Evolutionary conservation across 2,329 filamentous ascomycete genomes (phyloP), one percentile per base, ranked within the genome.

Genomic region (Fusarium citri): DNA sequence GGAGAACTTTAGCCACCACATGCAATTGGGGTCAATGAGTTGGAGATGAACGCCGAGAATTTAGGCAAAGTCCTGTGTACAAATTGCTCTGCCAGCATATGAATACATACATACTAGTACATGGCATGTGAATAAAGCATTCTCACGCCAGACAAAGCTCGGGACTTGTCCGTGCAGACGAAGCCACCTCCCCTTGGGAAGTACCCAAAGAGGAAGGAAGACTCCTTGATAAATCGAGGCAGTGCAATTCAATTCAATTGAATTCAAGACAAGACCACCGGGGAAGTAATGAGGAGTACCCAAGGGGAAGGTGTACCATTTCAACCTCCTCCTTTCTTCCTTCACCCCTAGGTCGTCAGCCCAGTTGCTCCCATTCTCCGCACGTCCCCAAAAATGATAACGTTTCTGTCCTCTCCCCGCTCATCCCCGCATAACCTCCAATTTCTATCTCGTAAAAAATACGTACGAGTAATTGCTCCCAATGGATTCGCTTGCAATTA

Each of bases 361-460:
- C 14, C 14, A 30, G 34, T 37, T 37, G 34, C 4, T 37, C 31
- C 20, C 18, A 9, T 26, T 58, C 68, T 61, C 67, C 68, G 68
- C 67, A 71, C 55, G 64, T 62, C 66, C 62, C 55, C 59, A 65
- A 68, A 30, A 68, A 60, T 46, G 50, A 68, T 72, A 51, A 46
- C 42, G 40, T n/a, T 37, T 37, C 34, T 37, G 34, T 37, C 25
- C 30, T 22, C 26, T 18, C 66, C 59, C 57, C 53, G 46, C 50
- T 49, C 48, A 37, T 37, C 63, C 49, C 68, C 68, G 59, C 68
- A 61, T 37, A 25, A 50, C 56, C 71, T 68, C 68, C 71, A 72
- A 70, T 73, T 73, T 73, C 56, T 34, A 73, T 73, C 54, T 73
- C 54, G 71, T 73, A 73, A 73, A 53, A 63, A 61, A 46, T 73